These are phyloP conservation scores for Capsicum pubescens DNA, from an alignment of 257 asterid genomes.

Conservation along the genomic window DNA sequence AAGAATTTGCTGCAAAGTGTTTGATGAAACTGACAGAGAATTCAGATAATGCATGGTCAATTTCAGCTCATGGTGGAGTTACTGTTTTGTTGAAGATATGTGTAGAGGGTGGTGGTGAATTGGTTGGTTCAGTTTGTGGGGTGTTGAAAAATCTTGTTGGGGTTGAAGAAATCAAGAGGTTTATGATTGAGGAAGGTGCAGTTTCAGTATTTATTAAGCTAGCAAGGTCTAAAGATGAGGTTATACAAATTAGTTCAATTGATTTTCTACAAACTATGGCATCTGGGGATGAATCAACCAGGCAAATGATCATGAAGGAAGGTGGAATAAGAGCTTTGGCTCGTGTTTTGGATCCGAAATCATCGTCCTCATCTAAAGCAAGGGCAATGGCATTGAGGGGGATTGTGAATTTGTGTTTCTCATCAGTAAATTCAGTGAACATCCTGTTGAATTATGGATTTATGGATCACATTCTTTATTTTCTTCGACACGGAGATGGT, in stretches of 20 bases:
- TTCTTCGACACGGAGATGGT: constrained; percentile 64
- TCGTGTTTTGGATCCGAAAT: constrained; percentile 67
- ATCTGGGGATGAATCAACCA: constrained; percentile 61
- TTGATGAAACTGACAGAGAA: constrained; percentile 82
- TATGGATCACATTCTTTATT: constrained; percentile 67
- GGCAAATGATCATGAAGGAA: constrained; percentile 55
- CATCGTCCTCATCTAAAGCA: constrained; percentile 57
- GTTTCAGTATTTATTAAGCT: constrained; percentile 58
- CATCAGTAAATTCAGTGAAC: constrained; percentile 47
- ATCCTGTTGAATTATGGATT: constrained; percentile 53
- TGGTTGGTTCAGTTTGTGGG: constrained; percentile 64
- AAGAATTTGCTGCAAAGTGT: constrained; percentile 69
- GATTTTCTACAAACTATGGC: constrained; percentile 81
- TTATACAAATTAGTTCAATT: constrained; percentile 55
- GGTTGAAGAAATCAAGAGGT: constrained; percentile 89
- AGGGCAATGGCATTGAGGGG: constrained; percentile 77
- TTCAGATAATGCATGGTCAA: constrained; percentile 90
- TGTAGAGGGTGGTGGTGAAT: constrained; percentile 33
- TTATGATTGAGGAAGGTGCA: constrained; percentile 86
- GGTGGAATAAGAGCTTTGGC: constrained; percentile 73
- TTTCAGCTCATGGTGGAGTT: constrained; percentile 96
- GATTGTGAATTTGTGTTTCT: constrained; percentile 60
- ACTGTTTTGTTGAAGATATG: constrained; percentile 78
- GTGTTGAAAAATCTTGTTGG: constrained; percentile 85
- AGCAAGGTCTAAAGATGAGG: constrained; percentile 58